Percentiles rank a stretch among this genome's conserved stretches.
Conservation (phyloP, 2,329 filamentous ascomycete genomes). For the Monosporascus sp. region DNA sequence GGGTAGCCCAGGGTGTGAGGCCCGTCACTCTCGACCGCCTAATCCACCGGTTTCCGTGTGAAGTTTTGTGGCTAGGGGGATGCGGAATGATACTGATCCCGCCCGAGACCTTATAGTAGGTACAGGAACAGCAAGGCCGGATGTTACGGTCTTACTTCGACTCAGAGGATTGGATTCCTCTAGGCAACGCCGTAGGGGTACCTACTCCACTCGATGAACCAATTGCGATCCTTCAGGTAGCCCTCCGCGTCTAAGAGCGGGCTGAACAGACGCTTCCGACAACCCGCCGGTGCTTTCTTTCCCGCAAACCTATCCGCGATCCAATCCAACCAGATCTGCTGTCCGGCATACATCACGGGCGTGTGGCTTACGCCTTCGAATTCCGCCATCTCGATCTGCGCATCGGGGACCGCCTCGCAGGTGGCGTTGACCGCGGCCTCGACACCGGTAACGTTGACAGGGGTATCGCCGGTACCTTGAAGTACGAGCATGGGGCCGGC, state of each 20-base stretch:
- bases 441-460: background rate
- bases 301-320: constrained; percentile 1
- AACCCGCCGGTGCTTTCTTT: background rate
- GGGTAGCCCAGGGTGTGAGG: too few species aligned
- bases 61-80: too few species aligned
- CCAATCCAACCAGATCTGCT: constrained; percentile 4
- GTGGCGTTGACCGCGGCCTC: constrained; percentile 1
- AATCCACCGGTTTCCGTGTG: too few species aligned
- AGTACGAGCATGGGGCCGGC: constrained; percentile 5
- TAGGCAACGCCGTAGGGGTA: background rate
- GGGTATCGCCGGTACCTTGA: background rate
- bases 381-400: background rate
- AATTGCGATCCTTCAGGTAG: constrained; percentile 1
- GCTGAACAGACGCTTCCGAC: background rate
- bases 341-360: constrained; percentile 1
- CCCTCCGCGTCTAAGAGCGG: background rate
- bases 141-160: background rate
- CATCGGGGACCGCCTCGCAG: constrained; percentile 1
- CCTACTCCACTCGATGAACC: background rate
- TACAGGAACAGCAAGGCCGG: background rate
- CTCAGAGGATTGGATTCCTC: background rate
- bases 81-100: too few species aligned
- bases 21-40: too few species aligned
- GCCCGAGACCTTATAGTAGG: background rate
- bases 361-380: constrained; percentile 2